Conservation (phyloP, 2,329 filamentous ascomycete species). For the Talaromyces sp. region DNA sequence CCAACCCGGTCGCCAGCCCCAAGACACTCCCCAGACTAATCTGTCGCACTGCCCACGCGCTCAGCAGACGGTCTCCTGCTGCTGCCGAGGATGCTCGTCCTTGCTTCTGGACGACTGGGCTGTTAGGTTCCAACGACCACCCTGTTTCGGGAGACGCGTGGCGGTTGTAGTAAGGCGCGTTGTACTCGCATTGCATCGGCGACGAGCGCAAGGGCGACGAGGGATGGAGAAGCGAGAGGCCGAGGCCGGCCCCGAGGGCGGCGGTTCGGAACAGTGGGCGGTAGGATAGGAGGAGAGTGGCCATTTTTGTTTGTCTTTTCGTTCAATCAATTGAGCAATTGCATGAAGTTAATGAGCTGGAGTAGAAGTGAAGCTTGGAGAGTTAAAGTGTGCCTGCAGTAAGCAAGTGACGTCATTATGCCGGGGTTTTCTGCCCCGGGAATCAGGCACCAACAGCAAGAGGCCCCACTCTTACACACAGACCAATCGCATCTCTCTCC, state of each 20-base stretch:
- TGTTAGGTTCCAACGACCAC: conserved; percentile 23
- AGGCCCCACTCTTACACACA: background rate
- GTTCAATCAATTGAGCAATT: background rate
- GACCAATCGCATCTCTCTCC: background rate
- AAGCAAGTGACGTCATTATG: background rate
- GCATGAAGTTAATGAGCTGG: background rate
- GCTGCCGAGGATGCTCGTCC: conserved; percentile 14
- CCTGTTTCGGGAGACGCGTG: conserved; percentile 17
- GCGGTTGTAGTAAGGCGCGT: conserved; percentile 20
- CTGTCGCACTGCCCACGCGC: conserved; percentile 36
- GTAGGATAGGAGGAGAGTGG: conserved; percentile 1
- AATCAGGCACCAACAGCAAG: background rate
- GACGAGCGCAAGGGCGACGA: conserved; percentile 29
- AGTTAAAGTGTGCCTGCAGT: background rate
- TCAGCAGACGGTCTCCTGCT: conserved; percentile 21
- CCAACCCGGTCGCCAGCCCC: conserved; percentile 39
- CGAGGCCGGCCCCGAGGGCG: conserved; percentile 29
- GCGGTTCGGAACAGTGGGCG: conserved; percentile 16
- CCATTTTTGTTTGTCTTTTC: background rate
- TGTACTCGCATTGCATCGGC: conserved; percentile 36
- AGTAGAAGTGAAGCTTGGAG: background rate
- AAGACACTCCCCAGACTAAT: conserved; percentile 43
- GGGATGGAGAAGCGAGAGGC: conserved; percentile 30
- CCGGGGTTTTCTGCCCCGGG: background rate
- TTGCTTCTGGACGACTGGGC: conserved; percentile 21